Evolutionary conservation across 768 basidiomycete species (phyloP), one percentile per base, ranked within the genome.

Genomic region (Gautieria morchelliformis): DNA sequence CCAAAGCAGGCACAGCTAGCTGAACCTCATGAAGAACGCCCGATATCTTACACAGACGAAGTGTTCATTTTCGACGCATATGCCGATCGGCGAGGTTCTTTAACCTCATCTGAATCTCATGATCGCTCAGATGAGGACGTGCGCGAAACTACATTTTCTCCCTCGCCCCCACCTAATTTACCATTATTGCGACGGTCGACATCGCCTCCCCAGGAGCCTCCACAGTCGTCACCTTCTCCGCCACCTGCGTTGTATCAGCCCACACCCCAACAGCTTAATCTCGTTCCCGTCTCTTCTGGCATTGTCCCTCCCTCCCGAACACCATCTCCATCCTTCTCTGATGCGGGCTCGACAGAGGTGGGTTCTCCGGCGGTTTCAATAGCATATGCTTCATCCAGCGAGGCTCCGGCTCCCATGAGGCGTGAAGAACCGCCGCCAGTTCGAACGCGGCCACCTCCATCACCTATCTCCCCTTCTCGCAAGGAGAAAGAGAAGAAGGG

Each of bases 31-130:
- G 79, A 80, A 37, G 64, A 62, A 51, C 68, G 85, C 52, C 87
- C 87, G 1, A 83, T 89, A 45, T 86, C 87, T 1, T 91, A 84
- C 64, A 86, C 83, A 58, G 89, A 91, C 59, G 92, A 93, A 62
- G 70, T 82, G 4, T 79, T 78, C 39, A 93, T 95, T 60, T 91
- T 87, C 65, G 93, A 94, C 63, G 80, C 90, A 11, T 95, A 97
- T 65, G 81, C 73, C 44, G 78, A 65, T 15, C 58, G 63, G 14
- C 54, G 63, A 22, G 63, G 62, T 40, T 65, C 63, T 22, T 53
- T 58, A 33, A 59, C 58, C 5, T 40, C 52, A 4, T 40, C 52
- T 7, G 59, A 49, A 39, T 57, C 56, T 3, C 47, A 57, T 24
- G 56, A 57, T 1, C 56, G 30, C 15, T 57, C 56, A 5, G 56